These are phyloP conservation scores for Myxozyma kluyveri DNA, from an alignment of 805 yeast genomes.

Conservation along the genomic window DNA sequence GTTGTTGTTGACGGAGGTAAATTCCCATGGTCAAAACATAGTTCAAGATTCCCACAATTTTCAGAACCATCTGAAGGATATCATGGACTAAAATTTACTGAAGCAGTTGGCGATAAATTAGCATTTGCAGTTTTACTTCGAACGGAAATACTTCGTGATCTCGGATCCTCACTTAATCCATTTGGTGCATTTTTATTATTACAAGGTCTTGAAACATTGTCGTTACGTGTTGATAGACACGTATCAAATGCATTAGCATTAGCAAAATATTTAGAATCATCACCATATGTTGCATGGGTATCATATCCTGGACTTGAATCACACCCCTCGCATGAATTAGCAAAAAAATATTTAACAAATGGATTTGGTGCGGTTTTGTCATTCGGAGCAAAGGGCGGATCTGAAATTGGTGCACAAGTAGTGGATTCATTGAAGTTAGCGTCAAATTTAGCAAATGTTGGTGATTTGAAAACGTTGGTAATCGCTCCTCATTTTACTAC, in stretches of 20 bases:
- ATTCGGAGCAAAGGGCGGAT: constrained; percentile 73
- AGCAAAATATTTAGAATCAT: constrained; percentile 70
- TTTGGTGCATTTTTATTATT: constrained; percentile 80
- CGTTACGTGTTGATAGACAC: constrained; percentile 92
- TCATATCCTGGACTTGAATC: constrained; percentile 86
- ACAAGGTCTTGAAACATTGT: constrained; percentile 92
- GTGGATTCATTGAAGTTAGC: constrained; percentile 83
- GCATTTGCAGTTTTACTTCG: constrained; percentile 81
- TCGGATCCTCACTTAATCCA: constrained; percentile 87
- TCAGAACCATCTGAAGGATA: constrained; percentile 89
- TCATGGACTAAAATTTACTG: constrained; percentile 81
- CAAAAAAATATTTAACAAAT: constrained; percentile 74
- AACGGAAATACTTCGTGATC: constrained; percentile 82
- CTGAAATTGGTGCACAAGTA: constrained; percentile 70
- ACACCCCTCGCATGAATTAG: constrained; percentile 72
- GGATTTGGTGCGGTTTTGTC: constrained; percentile 88
- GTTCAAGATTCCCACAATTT: constrained; percentile 87
- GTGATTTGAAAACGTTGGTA: constrained; percentile 92
- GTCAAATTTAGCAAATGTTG: constrained; percentile 92
- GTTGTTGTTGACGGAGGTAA: constrained; percentile 86
- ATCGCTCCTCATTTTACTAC: constrained; percentile 96
- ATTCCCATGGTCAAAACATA: constrained; percentile 84
- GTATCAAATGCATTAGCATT: constrained; percentile 75
- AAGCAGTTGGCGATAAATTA: constrained; percentile 65
- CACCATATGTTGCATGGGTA: constrained; percentile 80